These are phyloP conservation scores for Carnegiea gigantea DNA, from an alignment of 179 eudicot genomes.

Conservation along the genomic window DNA sequence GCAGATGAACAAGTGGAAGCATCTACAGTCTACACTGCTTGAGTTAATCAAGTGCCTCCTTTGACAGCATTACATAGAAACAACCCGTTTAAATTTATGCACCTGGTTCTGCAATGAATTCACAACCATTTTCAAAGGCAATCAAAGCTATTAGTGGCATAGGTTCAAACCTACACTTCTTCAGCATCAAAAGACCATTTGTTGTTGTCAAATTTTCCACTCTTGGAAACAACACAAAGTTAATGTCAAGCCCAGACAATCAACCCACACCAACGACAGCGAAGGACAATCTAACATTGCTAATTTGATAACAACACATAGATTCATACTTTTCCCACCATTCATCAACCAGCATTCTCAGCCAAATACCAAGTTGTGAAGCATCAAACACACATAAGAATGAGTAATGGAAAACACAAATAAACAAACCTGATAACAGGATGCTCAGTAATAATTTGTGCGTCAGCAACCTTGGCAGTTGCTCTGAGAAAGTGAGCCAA, in stretches of 20 bases:
- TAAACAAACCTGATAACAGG: conserved; percentile 66
- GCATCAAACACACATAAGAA: neutral
- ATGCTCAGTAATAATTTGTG: conserved; percentile 79
- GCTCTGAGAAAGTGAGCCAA: conserved; percentile 90
- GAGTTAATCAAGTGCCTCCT: neutral
- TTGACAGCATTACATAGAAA: neutral
- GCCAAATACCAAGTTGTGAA: neutral
- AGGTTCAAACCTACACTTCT: neutral
- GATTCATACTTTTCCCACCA: neutral
- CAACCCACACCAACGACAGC: neutral
- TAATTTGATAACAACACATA: neutral
- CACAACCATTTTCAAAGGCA: too few relatives aligned
- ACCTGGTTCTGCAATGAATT: too few relatives aligned
- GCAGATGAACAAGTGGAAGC: neutral
- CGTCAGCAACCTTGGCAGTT: conserved; percentile 81
- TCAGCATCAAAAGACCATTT: neutral
- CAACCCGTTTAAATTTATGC: too few relatives aligned
- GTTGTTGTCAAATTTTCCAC: neutral
- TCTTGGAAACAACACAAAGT: neutral
- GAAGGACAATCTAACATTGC: neutral
- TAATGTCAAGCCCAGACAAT: neutral
- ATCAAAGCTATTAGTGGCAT: too few relatives aligned
- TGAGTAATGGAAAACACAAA: neutral
- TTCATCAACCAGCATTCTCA: neutral
- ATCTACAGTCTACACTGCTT: conserved; percentile 1